Base-by-base conservation (phyloP, 495 filamentous ascomycete genomes). In the Aspergillus saccharolyticus region DNA sequence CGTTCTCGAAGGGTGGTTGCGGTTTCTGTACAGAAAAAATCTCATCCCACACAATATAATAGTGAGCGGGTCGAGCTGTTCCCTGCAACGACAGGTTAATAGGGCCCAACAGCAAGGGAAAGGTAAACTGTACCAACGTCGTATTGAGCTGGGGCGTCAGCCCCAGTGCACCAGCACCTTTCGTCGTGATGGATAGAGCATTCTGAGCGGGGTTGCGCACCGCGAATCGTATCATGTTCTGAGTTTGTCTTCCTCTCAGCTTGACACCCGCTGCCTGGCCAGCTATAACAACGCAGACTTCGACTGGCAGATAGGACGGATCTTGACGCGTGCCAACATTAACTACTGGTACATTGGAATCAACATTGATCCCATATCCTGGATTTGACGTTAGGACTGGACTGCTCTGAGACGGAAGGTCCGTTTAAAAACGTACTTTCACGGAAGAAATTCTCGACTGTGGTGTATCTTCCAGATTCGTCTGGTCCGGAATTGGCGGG, bases 61-160 rank as follows among this genome's bases (percentile, higher is more conserved):
- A 96, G 67, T 91, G 89, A 0, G 85, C 85, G 0, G 88, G 85
- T 1, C 86, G 80, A 0, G 90, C 90, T 4, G 93, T 96, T n/a
- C 93, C 93, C 71, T 96, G 85, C 93, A 16, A 96, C 90, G 4
- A 96, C 81, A 2, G n/a, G n/a, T n/a, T n/a, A n/a, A n/a, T n/a
- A n/a, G n/a, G n/a, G n/a, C n/a, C n/a, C n/a, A n/a, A n/a, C n/a
- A n/a, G n/a, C n/a, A n/a, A n/a, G n/a, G n/a, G n/a, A n/a, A n/a
- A n/a, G n/a, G n/a, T n/a, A n/a, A n/a, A n/a, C n/a, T n/a, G n/a
- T n/a, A n/a, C n/a, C n/a, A n/a, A n/a, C n/a, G n/a, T n/a, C n/a
- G n/a, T n/a, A n/a, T n/a, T n/a, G n/a, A n/a, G n/a, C n/a, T n/a
- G n/a, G n/a, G n/a, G n/a, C n/a, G n/a, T n/a, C n/a, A n/a, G n/a